Percentiles rank a stretch among this genome's conserved stretches.
These are phyloP conservation scores for Pseudogymnoascus sp. DNA, from an alignment of 2,329 filamentous ascomycete genomes.

Conservation along the genomic window DNA sequence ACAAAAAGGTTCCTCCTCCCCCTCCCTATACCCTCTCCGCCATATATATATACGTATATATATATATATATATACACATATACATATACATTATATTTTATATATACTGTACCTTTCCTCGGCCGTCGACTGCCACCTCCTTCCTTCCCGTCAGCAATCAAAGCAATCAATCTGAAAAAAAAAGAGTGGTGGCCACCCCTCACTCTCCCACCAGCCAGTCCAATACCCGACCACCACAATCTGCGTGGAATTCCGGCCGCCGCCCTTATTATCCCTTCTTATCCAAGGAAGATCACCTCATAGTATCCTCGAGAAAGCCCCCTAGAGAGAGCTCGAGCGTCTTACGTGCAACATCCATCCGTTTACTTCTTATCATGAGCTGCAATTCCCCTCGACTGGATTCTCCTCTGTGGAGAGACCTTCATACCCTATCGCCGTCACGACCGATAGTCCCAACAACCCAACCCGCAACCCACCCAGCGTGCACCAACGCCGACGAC, in stretches of 20 bases:
- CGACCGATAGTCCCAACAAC: constrained; percentile 8
- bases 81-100: background rate
- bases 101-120: background rate
- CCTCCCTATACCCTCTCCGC: background rate
- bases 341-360: constrained; percentile 1
- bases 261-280: background rate
- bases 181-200: background rate
- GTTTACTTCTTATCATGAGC: constrained; percentile 26
- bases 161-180: background rate
- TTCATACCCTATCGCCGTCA: constrained; percentile 14
- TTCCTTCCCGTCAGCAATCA: background rate
- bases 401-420: constrained; percentile 29
- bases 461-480: background rate
- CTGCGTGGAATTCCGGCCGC: background rate
- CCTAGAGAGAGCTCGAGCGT: background rate
- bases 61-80: background rate
- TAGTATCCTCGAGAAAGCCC: background rate
- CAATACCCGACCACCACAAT: background rate
- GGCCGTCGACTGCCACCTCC: background rate
- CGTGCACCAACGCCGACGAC: background rate
- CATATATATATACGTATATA: background rate
- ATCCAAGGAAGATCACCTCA: background rate
- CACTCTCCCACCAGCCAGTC: background rate
- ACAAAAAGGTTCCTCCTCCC: background rate
- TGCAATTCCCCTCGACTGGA: constrained; percentile 26